Evolutionary conservation across 2,329 filamentous ascomycete genomes (phyloP).

Genomic region (Paraconiothyrium sp.): DNA sequence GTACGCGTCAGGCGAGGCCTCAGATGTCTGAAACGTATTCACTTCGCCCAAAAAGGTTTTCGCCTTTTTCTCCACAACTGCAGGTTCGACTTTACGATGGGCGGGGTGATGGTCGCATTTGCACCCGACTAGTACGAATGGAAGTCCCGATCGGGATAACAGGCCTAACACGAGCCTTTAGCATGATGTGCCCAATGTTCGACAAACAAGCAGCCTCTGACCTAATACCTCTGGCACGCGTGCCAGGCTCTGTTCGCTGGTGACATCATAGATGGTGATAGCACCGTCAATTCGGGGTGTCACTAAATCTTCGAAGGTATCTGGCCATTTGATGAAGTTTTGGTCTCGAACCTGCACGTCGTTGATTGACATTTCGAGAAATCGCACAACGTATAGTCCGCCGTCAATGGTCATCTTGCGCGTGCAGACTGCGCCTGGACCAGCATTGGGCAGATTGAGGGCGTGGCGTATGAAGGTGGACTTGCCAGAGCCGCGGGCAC

Average conservation of each 20-base stretch:
- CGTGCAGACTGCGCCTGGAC: slow-evolving; percentile 54
- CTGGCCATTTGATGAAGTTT: slow-evolving; percentile 66
- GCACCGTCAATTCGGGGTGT: slow-evolving; percentile 83
- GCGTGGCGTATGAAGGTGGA: slow-evolving; percentile 67
- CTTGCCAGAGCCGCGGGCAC: slow-evolving; percentile 65
- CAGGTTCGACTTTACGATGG: slow-evolving; percentile 75
- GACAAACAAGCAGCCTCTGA: slow-evolving; percentile 61
- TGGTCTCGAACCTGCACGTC: slow-evolving; percentile 62
- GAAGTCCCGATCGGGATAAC: slow-evolving; percentile 75
- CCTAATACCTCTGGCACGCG: slow-evolving; percentile 80
- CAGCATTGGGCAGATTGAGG: slow-evolving; percentile 61
- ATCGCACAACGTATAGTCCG: slow-evolving; percentile 63
- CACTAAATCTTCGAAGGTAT: slow-evolving; percentile 68
- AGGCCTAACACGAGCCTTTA: slow-evolving; percentile 65
- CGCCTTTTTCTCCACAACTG: slow-evolving; percentile 72
- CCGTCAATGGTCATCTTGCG: slow-evolving; percentile 68
- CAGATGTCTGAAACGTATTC: slow-evolving; percentile 77
- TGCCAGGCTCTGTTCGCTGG: slow-evolving; percentile 76
- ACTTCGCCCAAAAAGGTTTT: slow-evolving; percentile 69
- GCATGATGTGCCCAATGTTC: slow-evolving; percentile 20
- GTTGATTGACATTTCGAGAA: slow-evolving; percentile 65
- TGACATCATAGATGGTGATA: slow-evolving; percentile 87
- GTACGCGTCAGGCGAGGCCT: slow-evolving; percentile 74
- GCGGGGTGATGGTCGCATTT: slow-evolving; percentile 85
- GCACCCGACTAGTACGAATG: slow-evolving; percentile 83